phyloP scores from a whole-genome alignment of 305 asterid genomes.

The Fraxinus nigra region DNA sequence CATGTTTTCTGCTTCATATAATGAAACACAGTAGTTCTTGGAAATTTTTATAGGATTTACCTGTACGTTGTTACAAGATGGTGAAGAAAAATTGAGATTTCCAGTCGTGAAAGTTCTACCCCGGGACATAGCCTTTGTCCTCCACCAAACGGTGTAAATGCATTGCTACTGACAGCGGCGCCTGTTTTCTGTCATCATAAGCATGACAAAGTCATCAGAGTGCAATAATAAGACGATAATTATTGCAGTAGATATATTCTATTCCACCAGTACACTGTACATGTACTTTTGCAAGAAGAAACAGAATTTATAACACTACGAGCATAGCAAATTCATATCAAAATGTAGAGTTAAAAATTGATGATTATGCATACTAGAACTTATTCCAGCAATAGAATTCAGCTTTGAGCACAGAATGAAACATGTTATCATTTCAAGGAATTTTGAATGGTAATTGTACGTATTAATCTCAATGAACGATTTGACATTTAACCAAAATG shows the following conservation, averaged over 20 bases:
- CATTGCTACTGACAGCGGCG: slow-evolving; percentile 43
- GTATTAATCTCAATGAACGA: neutral
- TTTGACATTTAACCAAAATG: slow-evolving; percentile 15
- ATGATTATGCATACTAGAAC: neutral
- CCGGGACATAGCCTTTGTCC: slow-evolving; percentile 98
- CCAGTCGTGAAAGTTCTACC: slow-evolving; percentile 85
- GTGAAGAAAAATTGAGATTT: slow-evolving; percentile 85
- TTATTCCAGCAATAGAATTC: neutral
- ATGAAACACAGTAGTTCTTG: neutral
- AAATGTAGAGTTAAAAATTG: neutral
- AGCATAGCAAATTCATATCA: neutral
- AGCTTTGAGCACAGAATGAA: neutral
- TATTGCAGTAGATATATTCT: neutral
- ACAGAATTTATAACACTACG: neutral
- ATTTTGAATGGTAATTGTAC: neutral
- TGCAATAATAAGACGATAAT: neutral
- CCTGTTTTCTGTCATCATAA: slow-evolving; percentile 46
- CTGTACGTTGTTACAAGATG: slow-evolving; percentile 75
- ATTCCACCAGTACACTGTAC: neutral
- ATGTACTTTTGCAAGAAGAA: neutral
- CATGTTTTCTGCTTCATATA: neutral
- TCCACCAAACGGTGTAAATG: slow-evolving; percentile 92
- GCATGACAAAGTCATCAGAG: neutral
- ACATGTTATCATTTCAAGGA: neutral
- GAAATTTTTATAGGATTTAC: slow-evolving; percentile 30